Base-by-base conservation (phyloP, 352 stramenopile genomes). In the Globisporangium carolinianum region DNA sequence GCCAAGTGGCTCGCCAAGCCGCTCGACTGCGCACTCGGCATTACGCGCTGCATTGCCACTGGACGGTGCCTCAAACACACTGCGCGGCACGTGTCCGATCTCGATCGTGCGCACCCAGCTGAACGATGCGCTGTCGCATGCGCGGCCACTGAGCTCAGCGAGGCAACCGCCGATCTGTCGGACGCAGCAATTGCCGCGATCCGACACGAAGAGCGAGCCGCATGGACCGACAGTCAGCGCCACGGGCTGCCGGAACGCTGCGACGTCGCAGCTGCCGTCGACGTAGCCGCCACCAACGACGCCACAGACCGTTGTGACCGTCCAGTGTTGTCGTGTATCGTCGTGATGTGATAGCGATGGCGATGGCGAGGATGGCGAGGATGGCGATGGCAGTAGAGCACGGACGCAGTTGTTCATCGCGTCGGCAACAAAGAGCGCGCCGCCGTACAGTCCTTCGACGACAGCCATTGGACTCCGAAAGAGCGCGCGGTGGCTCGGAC, bases 401-500 rank as follows among this genome's bases (percentile, higher is more conserved):
- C 72, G 70, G 55, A 85, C 72, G 68, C 72, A 81, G 38, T 85
- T 76, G 51, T 83, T 83, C 72, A 83, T 83, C 3, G 72, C 83
- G 36, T 85, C 75, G 1, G 72, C 71, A 35, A 85, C 70, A 3
- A 85, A 39, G 15, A 85, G 38, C 18, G 76, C 71, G 0, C 71
- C 71, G 0, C 71, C 66, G 53, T 56, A 32, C 6, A 50, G 17
- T 0, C 71, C 69, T 48, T 70, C 60, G 11, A 78, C 53, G 18
- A 82, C 17, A 0, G 58, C 68, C 5, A 57, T 72, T 5, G 75
- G 75, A 51, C 68, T 76, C 55, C 71, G 63, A 55, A 85, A 83
- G 24, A 85, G 55, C 10, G 70, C 67, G 36, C 37, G 65, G 17
- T 49, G 52, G 42, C 18, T 24, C 18, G 18, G 18, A 24, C 73